phyloP scores from a whole-genome alignment of 2,329 filamentous ascomycete species.

The Fusarium robinianum region DNA sequence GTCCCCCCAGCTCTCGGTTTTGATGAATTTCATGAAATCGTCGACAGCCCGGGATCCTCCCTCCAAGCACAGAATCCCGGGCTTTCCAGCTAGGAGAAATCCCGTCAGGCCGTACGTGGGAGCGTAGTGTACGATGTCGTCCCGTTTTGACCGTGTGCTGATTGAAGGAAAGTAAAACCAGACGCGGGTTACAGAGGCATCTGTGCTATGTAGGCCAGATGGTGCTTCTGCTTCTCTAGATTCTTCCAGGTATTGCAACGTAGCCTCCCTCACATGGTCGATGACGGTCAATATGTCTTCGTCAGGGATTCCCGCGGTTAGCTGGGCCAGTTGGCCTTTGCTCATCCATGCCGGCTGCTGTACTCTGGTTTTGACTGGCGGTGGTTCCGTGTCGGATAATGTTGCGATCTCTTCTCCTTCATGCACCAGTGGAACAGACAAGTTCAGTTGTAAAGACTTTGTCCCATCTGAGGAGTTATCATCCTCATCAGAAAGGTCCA shows the following conservation, averaged over 20 bases:
- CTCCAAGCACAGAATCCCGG: constrained; percentile 58
- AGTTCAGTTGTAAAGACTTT: constrained; percentile 40
- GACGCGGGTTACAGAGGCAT: constrained; percentile 50
- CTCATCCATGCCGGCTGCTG: constrained; percentile 58
- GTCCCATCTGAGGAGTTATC: background rate
- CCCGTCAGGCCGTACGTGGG: constrained; percentile 58
- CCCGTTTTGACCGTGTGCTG: constrained; percentile 61
- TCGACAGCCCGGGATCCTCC: constrained; percentile 54
- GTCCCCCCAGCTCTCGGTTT: constrained; percentile 66
- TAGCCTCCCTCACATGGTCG: constrained; percentile 48
- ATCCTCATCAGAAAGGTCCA: constrained; percentile 29
- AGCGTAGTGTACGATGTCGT: constrained; percentile 60
- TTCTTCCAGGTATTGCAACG: constrained; percentile 36
- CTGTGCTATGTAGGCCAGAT: background rate
- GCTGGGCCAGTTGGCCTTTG: constrained; percentile 48
- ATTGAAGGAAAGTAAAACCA: constrained; percentile 69
- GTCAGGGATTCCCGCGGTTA: constrained; percentile 48
- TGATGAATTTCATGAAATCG: constrained; percentile 65
- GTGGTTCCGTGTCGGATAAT: constrained; percentile 40
- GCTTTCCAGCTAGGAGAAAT: constrained; percentile 64
- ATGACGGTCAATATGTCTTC: constrained; percentile 52
- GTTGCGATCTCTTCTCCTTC: constrained; percentile 8
- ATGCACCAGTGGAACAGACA: constrained; percentile 42
- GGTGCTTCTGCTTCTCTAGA: constrained; percentile 14
- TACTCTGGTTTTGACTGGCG: constrained; percentile 47